phyloP scores from a whole-genome alignment of 345 rosid species.

The Brassica carinata region DNA sequence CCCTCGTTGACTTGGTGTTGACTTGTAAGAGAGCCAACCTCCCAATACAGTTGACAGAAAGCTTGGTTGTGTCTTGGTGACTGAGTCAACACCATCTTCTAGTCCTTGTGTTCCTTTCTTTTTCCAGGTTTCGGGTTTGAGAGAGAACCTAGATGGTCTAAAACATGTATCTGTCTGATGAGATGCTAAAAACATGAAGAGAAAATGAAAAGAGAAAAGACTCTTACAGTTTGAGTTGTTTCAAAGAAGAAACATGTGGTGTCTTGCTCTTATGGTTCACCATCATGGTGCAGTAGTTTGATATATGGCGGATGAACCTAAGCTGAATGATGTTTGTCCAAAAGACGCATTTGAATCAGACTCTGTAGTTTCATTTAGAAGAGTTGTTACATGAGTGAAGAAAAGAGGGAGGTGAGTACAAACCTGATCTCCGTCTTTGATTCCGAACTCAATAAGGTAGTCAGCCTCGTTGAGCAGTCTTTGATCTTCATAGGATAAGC shows the following conservation, averaged over 20 bases:
- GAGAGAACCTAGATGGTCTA: slow-evolving; percentile 29
- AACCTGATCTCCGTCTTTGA: slow-evolving; percentile 89
- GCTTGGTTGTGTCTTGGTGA: slow-evolving; percentile 24
- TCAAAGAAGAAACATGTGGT: slow-evolving; percentile 34
- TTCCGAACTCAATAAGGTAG: slow-evolving; percentile 56
- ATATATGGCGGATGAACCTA: slow-evolving; percentile 67
- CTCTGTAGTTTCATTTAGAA: neutral
- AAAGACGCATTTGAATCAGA: neutral
- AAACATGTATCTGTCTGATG: slow-evolving; percentile 6
- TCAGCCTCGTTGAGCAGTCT: slow-evolving; percentile 60
- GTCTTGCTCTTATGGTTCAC: slow-evolving; percentile 45
- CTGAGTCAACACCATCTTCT: slow-evolving; percentile 32
- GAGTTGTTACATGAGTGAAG: neutral
- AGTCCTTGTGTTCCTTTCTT: slow-evolving; percentile 7
- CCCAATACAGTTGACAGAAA: slow-evolving; percentile 39
- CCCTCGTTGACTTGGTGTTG: slow-evolving; percentile 38
- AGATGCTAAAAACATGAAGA: neutral
- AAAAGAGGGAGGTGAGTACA: slow-evolving; percentile 10
- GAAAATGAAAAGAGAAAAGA: neutral
- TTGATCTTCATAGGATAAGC: slow-evolving; percentile 62
- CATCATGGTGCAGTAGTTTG: slow-evolving; percentile 43
- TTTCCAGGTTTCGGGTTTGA: slow-evolving; percentile 16
- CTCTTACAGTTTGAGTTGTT: slow-evolving; percentile 47
- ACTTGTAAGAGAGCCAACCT: slow-evolving; percentile 50
- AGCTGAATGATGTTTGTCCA: slow-evolving; percentile 50